Percentiles rank a stretch among this genome's conserved stretches.
These are phyloP conservation scores for Taxillus chinensis DNA, from an alignment of 164 flowering plant genomes.

Conservation along the genomic window DNA sequence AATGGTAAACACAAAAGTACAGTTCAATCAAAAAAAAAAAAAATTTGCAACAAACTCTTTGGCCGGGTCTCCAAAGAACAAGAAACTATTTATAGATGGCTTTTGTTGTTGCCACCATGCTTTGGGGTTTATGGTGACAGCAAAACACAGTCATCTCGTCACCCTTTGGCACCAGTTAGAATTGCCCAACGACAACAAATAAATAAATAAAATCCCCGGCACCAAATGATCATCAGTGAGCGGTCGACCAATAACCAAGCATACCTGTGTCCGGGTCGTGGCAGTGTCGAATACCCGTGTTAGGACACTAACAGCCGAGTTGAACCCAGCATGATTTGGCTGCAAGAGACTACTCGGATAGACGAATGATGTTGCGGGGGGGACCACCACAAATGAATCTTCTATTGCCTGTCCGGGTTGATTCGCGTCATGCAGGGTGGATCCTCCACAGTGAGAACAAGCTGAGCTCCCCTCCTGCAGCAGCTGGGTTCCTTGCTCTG, in stretches of 20 bases:
- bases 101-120: no score
- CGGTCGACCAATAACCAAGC: background rate
- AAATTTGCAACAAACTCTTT: no score
- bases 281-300: slow-evolving; percentile 93
- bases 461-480: slow-evolving; percentile 57
- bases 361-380: slow-evolving; percentile 76
- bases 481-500: slow-evolving; percentile 59
- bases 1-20: no score
- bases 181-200: background rate
- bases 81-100: no score
- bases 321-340: slow-evolving; percentile 67
- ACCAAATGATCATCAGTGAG: no score
- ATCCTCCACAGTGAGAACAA: slow-evolving; percentile 41
- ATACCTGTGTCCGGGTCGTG: slow-evolving; percentile 75
- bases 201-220: background rate
- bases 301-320: slow-evolving; percentile 69
- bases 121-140: no score
- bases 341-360: slow-evolving; percentile 46
- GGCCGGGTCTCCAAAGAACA: no score
- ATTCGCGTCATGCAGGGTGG: slow-evolving; percentile 37
- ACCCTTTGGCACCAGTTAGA: no score
- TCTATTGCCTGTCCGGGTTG: slow-evolving; percentile 76
- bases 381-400: slow-evolving; percentile 92
- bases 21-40: no score
- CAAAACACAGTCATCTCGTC: no score